Evolutionary conservation across 1,284 basidiomycete genomes (phyloP), one percentile per base, ranked within the genome.

Genomic region (Ganoderma meredithae): DNA sequence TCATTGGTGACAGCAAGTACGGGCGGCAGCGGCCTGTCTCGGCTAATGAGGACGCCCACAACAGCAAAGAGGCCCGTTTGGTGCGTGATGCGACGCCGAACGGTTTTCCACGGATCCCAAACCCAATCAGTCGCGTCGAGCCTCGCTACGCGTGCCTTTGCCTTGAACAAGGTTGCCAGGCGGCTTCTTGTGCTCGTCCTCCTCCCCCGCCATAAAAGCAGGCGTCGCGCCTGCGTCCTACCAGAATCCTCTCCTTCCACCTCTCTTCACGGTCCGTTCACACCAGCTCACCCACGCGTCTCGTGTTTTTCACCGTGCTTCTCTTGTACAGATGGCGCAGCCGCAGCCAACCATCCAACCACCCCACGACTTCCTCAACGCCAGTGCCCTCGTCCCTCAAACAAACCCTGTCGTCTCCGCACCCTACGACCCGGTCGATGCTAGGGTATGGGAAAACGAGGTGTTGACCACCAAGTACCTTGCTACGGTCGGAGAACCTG

Each of bases 41-140:
- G 7, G 36, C 36, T 63, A 22, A 53, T 17, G 52, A 62, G 65
- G 60, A 58, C 71, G 58, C 71, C 71, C 69, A 72, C 71, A 72
- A 60, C n/a, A 59, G 60, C 69, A 72, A 72, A 72, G 66, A 72
- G 39, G 12, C 8, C 25, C 64, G 64, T 72, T 68, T 65, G 71
- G 71, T 72, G 27, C 6, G 63, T 66, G 43, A 66, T 64, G 55
- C 22, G 47, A 55, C 68, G 19, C 43, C n/a, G 1, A 17, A 33
- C 60, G n/a, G 47, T 60, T 66, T 66, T 58, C 55, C 55, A 58
- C 55, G 55, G 33, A 19, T 39, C 55, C n/a, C 17, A 36, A 39
- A 58, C 55, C 17, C 27, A 55, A 55, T 55, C 52, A 55, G 5
- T 31, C 55, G 55, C 55, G 55, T 58, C 53, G 33, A 58, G 55